phyloP scores from a whole-genome alignment of 176 grass and related monocot species.

The Microstegium vimineum region DNA sequence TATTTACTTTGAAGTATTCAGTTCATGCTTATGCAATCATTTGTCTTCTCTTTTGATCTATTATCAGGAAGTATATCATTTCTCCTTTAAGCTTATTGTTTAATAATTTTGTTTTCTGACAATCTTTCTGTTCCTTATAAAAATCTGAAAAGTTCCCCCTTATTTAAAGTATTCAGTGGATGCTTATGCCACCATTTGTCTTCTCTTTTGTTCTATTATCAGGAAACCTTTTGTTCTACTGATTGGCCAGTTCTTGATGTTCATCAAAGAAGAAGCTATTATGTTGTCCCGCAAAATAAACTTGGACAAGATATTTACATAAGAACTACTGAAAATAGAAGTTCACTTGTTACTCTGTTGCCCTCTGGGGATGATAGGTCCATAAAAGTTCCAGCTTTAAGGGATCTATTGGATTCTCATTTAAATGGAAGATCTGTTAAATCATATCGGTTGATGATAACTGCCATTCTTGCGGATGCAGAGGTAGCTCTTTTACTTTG shows the following conservation, averaged over 20 bases:
- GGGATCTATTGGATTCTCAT: constrained; percentile 73
- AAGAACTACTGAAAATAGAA: constrained; percentile 50
- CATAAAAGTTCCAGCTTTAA: constrained; percentile 82
- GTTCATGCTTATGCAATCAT: no score
- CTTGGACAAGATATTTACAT: constrained; percentile 93
- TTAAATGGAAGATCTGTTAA: constrained; percentile 43
- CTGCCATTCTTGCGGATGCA: constrained; percentile 77
- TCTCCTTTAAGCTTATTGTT: not conserved
- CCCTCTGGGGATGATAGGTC: constrained; percentile 74
- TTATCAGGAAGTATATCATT: constrained; percentile 46
- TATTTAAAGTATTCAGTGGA: constrained; percentile 10
- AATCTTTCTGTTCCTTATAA: not conserved
- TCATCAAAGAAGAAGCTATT: constrained; percentile 75
- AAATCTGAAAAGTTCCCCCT: not conserved
- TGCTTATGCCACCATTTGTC: constrained; percentile 8
- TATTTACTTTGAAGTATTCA: constrained; percentile 6
- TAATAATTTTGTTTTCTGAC: not conserved
- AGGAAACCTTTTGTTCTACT: constrained; percentile 61
- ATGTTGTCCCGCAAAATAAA: constrained; percentile 88
- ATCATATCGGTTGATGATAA: constrained; percentile 68
- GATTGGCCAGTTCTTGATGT: constrained; percentile 72
- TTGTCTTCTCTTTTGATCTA: no score
- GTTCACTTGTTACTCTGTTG: constrained; percentile 66
- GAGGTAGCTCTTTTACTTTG: constrained; percentile 59
- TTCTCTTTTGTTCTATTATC: constrained; percentile 27